Percentiles rank a stretch among this genome's conserved stretches.
These are phyloP conservation scores for Cyanidium caldarium DNA, from an alignment of 23 red algal species.

Conservation along the genomic window DNA sequence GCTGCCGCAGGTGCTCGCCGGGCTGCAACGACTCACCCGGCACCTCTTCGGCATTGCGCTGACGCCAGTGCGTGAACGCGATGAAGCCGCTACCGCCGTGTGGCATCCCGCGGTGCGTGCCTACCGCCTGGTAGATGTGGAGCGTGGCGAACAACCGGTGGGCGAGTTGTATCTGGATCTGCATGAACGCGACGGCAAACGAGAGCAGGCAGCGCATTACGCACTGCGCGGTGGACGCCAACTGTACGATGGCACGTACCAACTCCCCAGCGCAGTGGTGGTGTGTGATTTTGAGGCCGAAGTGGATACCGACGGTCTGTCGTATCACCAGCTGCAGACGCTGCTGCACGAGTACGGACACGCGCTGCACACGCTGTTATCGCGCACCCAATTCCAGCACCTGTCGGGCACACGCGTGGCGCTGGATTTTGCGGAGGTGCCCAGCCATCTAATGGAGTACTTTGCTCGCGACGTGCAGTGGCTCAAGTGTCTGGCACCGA, in stretches of 20 bases:
- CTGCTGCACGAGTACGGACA: conserved; percentile 91
- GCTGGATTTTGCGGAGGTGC: conserved; percentile 88
- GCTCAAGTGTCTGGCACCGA: conserved; percentile 4
- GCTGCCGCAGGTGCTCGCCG: conserved; percentile 28
- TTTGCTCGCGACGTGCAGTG: conserved; percentile 10
- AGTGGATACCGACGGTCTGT: conserved; percentile 16
- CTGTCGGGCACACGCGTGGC: conserved; percentile 64
- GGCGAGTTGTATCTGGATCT: conserved; percentile 79
- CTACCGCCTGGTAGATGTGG: conserved; percentile 10
- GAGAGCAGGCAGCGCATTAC: conserved; percentile 72
- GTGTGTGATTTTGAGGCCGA: conserved; percentile 52
- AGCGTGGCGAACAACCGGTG: conserved; percentile 18
- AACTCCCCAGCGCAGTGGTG: conserved; percentile 69
- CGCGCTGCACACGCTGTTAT: conserved; percentile 69
- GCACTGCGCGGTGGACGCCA: conserved; percentile 51
- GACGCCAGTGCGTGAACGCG: neutral
- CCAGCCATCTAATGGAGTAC: conserved; percentile 70
- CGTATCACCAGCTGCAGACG: conserved; percentile 43
- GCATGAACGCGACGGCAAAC: conserved; percentile 54
- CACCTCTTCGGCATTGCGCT: conserved; percentile 47
- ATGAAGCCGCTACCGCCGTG: conserved; percentile 15
- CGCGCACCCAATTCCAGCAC: conserved; percentile 71
- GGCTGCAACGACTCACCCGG: conserved; percentile 21
- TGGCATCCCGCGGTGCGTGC: conserved; percentile 57
- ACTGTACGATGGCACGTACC: conserved; percentile 20